Evolutionary conservation across 2,329 filamentous ascomycete species (phyloP).

Genomic region (Cordyceps javanica): DNA sequence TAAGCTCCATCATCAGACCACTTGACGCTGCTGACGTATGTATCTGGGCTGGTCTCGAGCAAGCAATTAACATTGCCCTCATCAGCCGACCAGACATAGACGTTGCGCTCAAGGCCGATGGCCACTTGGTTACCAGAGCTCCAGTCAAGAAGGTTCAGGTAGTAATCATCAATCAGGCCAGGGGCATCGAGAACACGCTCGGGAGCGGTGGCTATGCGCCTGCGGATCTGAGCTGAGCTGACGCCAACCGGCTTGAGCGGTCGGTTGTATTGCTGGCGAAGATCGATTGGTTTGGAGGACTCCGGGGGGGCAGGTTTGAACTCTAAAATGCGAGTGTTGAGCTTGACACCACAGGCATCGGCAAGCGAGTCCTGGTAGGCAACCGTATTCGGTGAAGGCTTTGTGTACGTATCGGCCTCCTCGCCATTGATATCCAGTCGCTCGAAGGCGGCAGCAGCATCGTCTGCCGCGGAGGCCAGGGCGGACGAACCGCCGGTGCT

Average conservation of each 20-base stretch:
- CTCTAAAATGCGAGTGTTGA: slow-evolving; percentile 91
- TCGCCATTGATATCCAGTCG: slow-evolving; percentile 68
- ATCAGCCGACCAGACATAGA: slow-evolving; percentile 98
- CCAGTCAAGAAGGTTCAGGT: slow-evolving; percentile 98
- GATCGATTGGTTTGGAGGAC: slow-evolving; percentile 95
- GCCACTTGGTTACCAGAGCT: slow-evolving; percentile 96
- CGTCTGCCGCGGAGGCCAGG: slow-evolving; percentile 73
- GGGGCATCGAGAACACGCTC: slow-evolving; percentile 95
- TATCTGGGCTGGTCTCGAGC: slow-evolving; percentile 81
- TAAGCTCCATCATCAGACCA: slow-evolving; percentile 98
- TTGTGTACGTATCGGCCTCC: slow-evolving; percentile 61
- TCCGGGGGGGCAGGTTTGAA: slow-evolving; percentile 99
- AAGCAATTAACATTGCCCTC: slow-evolving; percentile 84
- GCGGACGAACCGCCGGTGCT: slow-evolving; percentile 65
- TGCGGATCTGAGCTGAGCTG: slow-evolving; percentile 77
- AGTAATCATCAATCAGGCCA: slow-evolving; percentile 96
- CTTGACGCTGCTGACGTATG: slow-evolving; percentile 96
- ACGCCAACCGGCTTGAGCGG: slow-evolving; percentile 74
- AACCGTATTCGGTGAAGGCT: slow-evolving; percentile 77
- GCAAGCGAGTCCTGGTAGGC: slow-evolving; percentile 91
- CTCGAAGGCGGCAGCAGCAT: slow-evolving; percentile 73
- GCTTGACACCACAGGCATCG: slow-evolving; percentile 82
- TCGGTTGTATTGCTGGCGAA: slow-evolving; percentile 96
- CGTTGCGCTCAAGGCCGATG: slow-evolving; percentile 91
- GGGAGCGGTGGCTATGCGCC: slow-evolving; percentile 87